Percentiles rank a stretch among this genome's conserved stretches.
Evolutionary conservation across 2,329 filamentous ascomycete species (phyloP).

Genomic region (Epichloe coenophiala): DNA sequence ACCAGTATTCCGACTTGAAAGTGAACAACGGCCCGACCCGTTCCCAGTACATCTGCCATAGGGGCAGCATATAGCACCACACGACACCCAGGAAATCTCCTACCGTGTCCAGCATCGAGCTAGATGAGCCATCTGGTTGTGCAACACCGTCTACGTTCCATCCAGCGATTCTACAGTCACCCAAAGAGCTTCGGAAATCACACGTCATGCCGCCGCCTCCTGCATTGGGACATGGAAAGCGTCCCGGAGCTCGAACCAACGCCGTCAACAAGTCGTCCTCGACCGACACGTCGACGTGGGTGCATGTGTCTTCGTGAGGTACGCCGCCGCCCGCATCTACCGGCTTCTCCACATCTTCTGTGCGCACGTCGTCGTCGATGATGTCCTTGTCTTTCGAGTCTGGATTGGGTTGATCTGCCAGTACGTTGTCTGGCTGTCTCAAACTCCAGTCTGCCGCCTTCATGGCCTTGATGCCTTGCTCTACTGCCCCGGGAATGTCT

Average conservation of each 20-base stretch:
- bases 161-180: background rate
- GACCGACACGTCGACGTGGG: background rate
- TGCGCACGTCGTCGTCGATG: background rate
- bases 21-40: conserved; percentile 27
- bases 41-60: conserved; percentile 19
- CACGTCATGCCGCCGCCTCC: conserved; percentile 17
- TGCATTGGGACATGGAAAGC: conserved; percentile 15
- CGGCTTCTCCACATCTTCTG: background rate
- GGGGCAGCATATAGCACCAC: conserved; percentile 4
- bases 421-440: background rate
- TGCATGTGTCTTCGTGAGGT: background rate
- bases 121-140: background rate
- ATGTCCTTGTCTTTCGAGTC: background rate
- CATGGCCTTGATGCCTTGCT: background rate
- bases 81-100: background rate
- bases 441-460: background rate
- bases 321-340: background rate
- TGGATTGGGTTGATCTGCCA: background rate
- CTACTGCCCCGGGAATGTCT: background rate
- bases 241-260: conserved; percentile 12
- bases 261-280: conserved; percentile 5
- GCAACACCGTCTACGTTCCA: background rate
- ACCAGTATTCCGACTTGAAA: conserved; percentile 22
- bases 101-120: background rate
- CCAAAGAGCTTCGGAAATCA: conserved; percentile 12